Evolutionary conservation across 345 rosid genomes (phyloP), one percentile per base, ranked within the genome.

Genomic region (Gossypium bickii): DNA sequence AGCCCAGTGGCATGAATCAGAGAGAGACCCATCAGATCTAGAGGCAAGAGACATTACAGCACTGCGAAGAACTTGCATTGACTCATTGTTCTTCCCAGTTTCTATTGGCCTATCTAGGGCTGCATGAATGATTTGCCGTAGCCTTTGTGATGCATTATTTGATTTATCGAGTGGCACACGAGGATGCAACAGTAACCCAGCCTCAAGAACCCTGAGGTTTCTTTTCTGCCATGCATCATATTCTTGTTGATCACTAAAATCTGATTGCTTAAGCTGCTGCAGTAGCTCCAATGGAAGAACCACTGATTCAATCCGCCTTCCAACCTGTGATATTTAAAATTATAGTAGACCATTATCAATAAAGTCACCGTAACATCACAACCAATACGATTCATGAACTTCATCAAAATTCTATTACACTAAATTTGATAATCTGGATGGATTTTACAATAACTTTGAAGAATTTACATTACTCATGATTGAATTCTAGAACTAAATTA

Each of bases 1-100:
- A 74, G 98, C 98, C 98, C 98, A 92, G 62, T 94, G 98, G 78
- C 94, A 88, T 12, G 88, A 79, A 29, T 94, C 98, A 16, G 86
- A 80, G 55, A 89, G 53, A 75, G 97, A 90, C 20, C 97, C 97
- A 63, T 91, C 98, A 68, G 97, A 91, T 84, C 97, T 89, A 56
- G 80, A 85, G 49, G 97, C 96, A 57, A 93, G 96, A 81, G 96
- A 84, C 82, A 80, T 84, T 48, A 88, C 97, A 61, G 97, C 87
- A 51, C 92, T 87, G 11, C 98, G 89, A 77, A 94, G 97, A 76
- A 87, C 87, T 72, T 94, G 98, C 98, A 92, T 89, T 18, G 93
- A 83, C 83, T 94, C 98, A 61, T 88, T 94, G 68, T 94, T 92
- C 85, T 84, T 85, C 67, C 98, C 98, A 9, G 98, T 91, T 82